Evolutionary conservation across 2,329 filamentous ascomycete genomes (phyloP).

Genomic region (Paracamarosporium sp.): DNA sequence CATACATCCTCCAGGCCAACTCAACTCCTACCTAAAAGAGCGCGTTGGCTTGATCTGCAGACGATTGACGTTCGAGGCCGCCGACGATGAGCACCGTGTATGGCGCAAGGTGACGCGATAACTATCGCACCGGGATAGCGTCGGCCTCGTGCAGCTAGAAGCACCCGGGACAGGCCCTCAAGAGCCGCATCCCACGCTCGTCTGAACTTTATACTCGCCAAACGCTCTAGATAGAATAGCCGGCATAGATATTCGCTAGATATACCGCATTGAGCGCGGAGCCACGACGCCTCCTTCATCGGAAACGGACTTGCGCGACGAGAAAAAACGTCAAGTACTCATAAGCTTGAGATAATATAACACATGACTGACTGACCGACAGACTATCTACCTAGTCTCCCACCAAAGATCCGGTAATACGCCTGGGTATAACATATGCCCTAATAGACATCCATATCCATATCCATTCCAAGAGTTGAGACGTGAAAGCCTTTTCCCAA

Average conservation of each 20-base stretch:
- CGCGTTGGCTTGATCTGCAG: too few species aligned
- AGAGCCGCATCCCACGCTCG: background rate
- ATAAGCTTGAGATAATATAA: too few species aligned
- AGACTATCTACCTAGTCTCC: too few species aligned
- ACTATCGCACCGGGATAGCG: background rate
- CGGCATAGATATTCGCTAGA: background rate
- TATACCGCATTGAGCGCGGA: background rate
- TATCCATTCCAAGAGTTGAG: background rate
- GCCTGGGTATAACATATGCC: conserved; percentile 3
- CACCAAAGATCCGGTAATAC: too few species aligned
- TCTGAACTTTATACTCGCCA: too few species aligned
- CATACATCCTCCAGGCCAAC: too few species aligned
- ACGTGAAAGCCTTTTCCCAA: background rate
- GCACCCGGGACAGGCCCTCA: background rate
- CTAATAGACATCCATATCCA: background rate
- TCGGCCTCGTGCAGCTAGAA: background rate
- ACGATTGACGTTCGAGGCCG: too few species aligned
- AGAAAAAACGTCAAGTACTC: too few species aligned
- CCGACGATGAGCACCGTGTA: background rate
- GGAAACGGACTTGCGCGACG: background rate
- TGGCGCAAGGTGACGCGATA: background rate
- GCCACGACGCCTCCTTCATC: background rate
- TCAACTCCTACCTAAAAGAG: too few species aligned
- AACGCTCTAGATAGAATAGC: background rate
- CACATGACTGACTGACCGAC: too few species aligned